Percentiles rank a stretch among this genome's conserved stretches.
Evolutionary conservation across 768 basidiomycete genomes (phyloP).

Genomic region (Mrakia frigida): DNA sequence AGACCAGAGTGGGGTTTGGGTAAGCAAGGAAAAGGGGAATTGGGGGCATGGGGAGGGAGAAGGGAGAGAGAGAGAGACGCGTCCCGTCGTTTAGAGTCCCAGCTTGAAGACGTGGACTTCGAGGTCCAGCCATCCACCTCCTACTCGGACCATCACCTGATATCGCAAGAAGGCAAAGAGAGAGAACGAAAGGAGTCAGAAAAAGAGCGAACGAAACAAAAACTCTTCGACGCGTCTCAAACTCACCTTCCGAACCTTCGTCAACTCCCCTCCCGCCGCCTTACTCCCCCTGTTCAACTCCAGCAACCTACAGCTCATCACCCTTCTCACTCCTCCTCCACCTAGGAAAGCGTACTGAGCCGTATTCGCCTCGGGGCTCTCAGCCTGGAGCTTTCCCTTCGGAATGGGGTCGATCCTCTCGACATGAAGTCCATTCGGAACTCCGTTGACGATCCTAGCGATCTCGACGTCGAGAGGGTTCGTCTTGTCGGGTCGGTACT

Average conservation of each 20-base stretch:
- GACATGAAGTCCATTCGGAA: background rate
- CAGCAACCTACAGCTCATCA: background rate
- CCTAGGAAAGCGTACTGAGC: constrained; percentile 21
- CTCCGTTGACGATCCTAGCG: constrained; percentile 17
- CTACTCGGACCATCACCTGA: constrained; percentile 29
- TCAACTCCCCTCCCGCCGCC: background rate
- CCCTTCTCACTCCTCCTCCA: background rate
- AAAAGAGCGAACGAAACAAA: background rate
- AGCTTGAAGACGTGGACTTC: constrained; percentile 23
- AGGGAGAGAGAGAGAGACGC: background rate
- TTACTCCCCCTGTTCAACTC: constrained; percentile 16
- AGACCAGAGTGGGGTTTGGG: background rate
- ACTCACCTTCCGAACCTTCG: constrained; percentile 23
- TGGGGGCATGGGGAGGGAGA: background rate
- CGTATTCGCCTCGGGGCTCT: constrained; percentile 9
- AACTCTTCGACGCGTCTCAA: background rate
- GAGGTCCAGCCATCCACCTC: constrained; percentile 30
- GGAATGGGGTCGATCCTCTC: constrained; percentile 29
- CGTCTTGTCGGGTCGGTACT: background rate
- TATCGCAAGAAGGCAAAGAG: too few relatives aligned
- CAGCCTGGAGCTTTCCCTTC: background rate
- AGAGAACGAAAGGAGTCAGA: too few relatives aligned
- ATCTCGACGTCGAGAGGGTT: constrained; percentile 27
- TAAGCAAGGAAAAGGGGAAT: background rate
- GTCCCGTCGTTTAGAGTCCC: background rate